Conservation (phyloP, 176 grass and related monocot species). For the Hordeum marinum region DNA sequence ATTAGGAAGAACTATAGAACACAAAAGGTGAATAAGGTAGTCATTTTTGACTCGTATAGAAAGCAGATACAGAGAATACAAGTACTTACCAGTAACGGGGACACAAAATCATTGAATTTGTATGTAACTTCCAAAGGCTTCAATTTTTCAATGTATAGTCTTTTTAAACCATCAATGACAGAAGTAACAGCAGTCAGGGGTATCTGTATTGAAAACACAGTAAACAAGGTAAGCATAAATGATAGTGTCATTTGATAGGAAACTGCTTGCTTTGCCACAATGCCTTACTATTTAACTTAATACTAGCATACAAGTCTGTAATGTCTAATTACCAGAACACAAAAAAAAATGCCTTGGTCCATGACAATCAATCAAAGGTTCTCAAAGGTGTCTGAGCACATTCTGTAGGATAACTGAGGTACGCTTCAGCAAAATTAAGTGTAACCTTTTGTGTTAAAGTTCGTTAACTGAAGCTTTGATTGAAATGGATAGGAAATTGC, state of each 20-base stretch:
- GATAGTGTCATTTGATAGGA: not conserved
- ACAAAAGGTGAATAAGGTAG: not conserved
- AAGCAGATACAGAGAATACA: not conserved
- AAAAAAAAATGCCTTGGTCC: not conserved
- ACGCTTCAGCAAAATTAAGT: not conserved
- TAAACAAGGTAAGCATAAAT: conserved; percentile 28
- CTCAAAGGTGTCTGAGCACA: not conserved
- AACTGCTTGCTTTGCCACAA: not conserved
- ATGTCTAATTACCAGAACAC: not conserved
- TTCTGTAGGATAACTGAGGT: not conserved
- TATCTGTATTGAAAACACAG: conserved; percentile 53
- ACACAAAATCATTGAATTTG: conserved; percentile 93
- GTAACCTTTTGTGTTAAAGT: not conserved
- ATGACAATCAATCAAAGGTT: not conserved
- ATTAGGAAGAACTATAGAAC: not conserved
- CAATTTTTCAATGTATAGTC: conserved; percentile 84
- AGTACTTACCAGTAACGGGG: conserved; percentile 68
- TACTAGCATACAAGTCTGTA: not conserved
- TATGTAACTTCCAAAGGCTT: conserved; percentile 99
- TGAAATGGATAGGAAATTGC: not conserved
- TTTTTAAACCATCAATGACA: conserved; percentile 92
- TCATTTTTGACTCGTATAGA: not conserved
- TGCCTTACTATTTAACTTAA: not conserved
- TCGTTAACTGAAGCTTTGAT: not conserved
- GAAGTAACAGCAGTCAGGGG: conserved; percentile 91